Base-by-base conservation (phyloP, 495 filamentous ascomycete genomes). In the Podospora bellae-mahoneyi region DNA sequence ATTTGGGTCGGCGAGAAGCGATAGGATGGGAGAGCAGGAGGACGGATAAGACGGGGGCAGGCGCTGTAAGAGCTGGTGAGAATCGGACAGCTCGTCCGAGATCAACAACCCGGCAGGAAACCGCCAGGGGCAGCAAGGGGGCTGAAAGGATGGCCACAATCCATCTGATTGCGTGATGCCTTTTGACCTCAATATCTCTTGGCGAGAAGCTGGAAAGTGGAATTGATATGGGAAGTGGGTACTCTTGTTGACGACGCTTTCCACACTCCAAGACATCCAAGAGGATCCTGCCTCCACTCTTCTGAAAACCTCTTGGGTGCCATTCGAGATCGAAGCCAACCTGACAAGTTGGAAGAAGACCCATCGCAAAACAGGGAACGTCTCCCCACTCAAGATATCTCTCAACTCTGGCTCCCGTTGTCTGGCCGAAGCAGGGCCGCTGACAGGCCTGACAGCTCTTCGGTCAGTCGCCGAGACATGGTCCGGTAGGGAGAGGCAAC, bases 141-240 rank as follows among this genome's bases (percentile, higher is more conserved):
- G 55, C n/a, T 20, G n/a, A 19, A 28, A 20, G 13, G 3, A 39
- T 20, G 15, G 28, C 61, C 61, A 63, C 61, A 32, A 63, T 32
- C 34, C 61, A 44, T 39, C 28, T 15, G 30, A 19, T 63, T 44
- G 61, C 32, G 28, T 48, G 39, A 48, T n/a, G 15, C 39, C 2
- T 48, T 48, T 48, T 58, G 55, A 58, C 55, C 55, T 58, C 55
- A 58, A 63, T 63, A 63, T 63, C 61, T 63, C 61, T 44, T 44
- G 30, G 61, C 61, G 34, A 48, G 19, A 44, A 63, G 61, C 18
- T 58, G 55, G 55, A 26, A 58, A 19, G 55, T 58, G 55, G 55
- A 26, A 58, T 58, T 5, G n/a, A 58, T 6, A 58, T 58, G 55
- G 15, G n/a, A 58, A 58, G 23, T 58, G 55, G 55, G 23, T 5